These are phyloP conservation scores for Claviceps digitariae DNA, from an alignment of 2,329 filamentous ascomycete genomes.

Conservation along the genomic window DNA sequence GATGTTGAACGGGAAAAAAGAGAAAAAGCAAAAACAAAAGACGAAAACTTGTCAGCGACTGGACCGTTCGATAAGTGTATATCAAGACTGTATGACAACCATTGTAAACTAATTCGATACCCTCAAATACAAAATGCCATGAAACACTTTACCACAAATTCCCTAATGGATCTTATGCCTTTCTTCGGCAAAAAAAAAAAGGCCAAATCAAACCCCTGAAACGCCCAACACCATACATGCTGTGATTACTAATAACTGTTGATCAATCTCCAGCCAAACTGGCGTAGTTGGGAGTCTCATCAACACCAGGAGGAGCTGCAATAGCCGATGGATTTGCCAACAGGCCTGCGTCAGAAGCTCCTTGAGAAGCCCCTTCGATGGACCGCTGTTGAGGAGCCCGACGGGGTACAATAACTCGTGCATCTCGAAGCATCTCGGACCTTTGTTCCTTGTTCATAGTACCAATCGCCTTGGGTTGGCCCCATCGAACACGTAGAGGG, in stretches of 20 bases:
- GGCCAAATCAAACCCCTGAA: constrained; percentile 5
- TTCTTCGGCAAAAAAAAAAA: neutral
- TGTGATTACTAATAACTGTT: constrained; percentile 4
- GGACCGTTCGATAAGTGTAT: constrained; percentile 10
- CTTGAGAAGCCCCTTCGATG: constrained; percentile 25
- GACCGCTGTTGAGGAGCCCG: constrained; percentile 14
- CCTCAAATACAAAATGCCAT: constrained; percentile 2
- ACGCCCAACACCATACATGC: constrained; percentile 17
- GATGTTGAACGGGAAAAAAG: neutral
- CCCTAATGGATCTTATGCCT: constrained; percentile 1
- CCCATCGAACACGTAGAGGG: constrained; percentile 82
- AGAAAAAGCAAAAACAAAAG: neutral
- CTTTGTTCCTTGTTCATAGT: constrained; percentile 82
- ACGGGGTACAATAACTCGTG: constrained; percentile 25
- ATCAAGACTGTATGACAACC: neutral
- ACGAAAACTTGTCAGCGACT: neutral
- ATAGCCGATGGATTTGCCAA: constrained; percentile 28
- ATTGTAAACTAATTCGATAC: neutral
- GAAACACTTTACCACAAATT: neutral
- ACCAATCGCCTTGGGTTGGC: constrained; percentile 79
- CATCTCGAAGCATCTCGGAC: constrained; percentile 67
- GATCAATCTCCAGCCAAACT: constrained; percentile 68
- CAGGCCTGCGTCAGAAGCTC: constrained; percentile 16
- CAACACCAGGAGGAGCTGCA: constrained; percentile 66
- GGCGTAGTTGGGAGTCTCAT: constrained; percentile 64